Percentiles rank a stretch among this genome's conserved stretches.
Conservation (phyloP, 495 filamentous ascomycete species). For the Aspergillus cavernicola region DNA sequence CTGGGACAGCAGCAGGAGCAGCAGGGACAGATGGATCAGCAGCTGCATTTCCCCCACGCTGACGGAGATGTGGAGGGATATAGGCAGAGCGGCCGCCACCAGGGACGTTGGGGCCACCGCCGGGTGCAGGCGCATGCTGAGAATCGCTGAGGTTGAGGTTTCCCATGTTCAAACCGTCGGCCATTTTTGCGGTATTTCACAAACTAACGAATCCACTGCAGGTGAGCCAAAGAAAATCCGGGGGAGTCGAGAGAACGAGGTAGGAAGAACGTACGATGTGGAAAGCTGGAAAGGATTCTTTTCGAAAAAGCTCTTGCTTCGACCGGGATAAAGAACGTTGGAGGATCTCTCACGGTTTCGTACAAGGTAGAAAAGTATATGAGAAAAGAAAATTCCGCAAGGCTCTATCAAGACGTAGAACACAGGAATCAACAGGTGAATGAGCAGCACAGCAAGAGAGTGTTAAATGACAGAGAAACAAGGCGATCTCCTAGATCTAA, state of each 20-base stretch:
- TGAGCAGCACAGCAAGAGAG: constrained; percentile 13
- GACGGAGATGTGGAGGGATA: constrained; percentile 92
- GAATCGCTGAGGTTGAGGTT: constrained; percentile 72
- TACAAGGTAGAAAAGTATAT: constrained; percentile 10
- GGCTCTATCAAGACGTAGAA: constrained; percentile 19
- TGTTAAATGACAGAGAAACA: constrained; percentile 19
- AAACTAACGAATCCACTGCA: constrained; percentile 11
- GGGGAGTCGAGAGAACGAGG: constrained; percentile 9
- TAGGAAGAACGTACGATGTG: constrained; percentile 13
- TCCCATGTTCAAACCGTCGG: constrained; percentile 91
- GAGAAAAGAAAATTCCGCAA: constrained; percentile 15
- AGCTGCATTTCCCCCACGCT: constrained; percentile 44
- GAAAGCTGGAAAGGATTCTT: constrained; percentile 6
- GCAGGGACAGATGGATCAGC: background rate
- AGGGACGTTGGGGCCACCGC: constrained; percentile 9
- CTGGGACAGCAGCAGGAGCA: constrained; percentile 26
- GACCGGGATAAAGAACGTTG: constrained; percentile 11
- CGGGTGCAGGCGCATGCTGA: constrained; percentile 57
- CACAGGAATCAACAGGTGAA: constrained; percentile 9
- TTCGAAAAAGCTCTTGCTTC: constrained; percentile 8
- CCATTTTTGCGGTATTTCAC: constrained; percentile 63
- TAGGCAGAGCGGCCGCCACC: constrained; percentile 71
- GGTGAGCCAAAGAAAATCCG: constrained; percentile 10
- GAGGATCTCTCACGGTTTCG: constrained; percentile 13
- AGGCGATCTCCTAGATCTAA: constrained; percentile 29